Conservation (phyloP, 108 stramenopile species). For the Ochromonas danica region DNA sequence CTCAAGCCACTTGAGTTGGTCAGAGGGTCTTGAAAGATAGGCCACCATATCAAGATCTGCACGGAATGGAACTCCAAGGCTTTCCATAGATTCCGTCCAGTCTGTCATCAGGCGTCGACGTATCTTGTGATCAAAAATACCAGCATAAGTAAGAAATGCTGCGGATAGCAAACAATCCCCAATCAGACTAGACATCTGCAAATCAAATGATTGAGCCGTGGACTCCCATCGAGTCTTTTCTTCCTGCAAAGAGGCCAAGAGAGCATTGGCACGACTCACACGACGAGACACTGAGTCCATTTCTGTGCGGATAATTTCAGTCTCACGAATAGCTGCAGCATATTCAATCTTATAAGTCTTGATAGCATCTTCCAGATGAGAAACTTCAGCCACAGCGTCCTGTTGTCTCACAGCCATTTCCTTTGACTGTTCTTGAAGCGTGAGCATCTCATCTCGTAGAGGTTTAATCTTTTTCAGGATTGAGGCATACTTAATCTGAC, state of each 20-base stretch:
- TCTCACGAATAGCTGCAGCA: constrained; percentile 85
- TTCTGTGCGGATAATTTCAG: constrained; percentile 88
- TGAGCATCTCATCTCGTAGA: constrained; percentile 75
- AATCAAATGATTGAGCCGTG: constrained; percentile 76
- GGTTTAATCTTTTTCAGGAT: constrained; percentile 93
- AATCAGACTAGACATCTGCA: constrained; percentile 73
- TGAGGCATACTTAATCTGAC: constrained; percentile 84
- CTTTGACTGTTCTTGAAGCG: constrained; percentile 21
- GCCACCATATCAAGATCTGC: constrained; percentile 76
- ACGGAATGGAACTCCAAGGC: constrained; percentile 78
- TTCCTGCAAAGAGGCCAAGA: constrained; percentile 80
- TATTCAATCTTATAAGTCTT: constrained; percentile 91
- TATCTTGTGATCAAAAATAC: constrained; percentile 82
- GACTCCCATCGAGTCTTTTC: constrained; percentile 95
- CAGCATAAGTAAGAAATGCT: constrained; percentile 88
- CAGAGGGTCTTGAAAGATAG: constrained; percentile 77
- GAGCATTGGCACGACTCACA: constrained; percentile 84
- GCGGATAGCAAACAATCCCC: constrained; percentile 87
- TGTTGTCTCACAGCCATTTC: background rate
- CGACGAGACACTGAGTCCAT: constrained; percentile 81
- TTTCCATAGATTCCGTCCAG: constrained; percentile 73
- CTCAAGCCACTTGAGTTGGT: constrained; percentile 80
- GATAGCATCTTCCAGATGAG: constrained; percentile 73
- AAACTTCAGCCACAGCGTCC: constrained; percentile 66
- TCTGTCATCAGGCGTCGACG: constrained; percentile 63